Base-by-base conservation (phyloP, 805 yeast genomes). In the Ogataea polymorpha region DNA sequence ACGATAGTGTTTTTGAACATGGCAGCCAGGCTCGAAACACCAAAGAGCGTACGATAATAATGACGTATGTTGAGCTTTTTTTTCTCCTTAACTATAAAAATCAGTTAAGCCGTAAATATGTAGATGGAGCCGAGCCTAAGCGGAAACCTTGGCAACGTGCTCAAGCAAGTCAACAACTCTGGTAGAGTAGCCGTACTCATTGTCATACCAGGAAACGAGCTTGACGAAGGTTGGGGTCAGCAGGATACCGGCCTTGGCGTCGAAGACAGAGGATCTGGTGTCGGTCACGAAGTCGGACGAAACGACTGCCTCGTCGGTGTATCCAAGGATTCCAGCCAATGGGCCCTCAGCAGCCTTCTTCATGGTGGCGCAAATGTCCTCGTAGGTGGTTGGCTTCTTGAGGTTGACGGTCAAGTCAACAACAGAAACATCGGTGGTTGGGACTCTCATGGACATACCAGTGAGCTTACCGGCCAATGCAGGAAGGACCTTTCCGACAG, bases 161-260 rank as follows among this genome's bases (percentile, higher is more conserved):
- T 83, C 80, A 60, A 87, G 71, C 65, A 88, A 75, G 77, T 88
- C 96, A 56, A 88, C 95, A 57, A 88, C 96, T 79, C 96, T 88
- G 73, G 93, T 84, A 61, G 95, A 85, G 86, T 88, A 88, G 69
- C 96, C 96, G 76, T 69, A 88, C 77, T 88, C 96, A 74, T 88
- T 88, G 71, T 88, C 96, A 80, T 88, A 88, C 96, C 96, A 88
- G 48, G 95, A 78, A 71, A 87, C 75, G 65, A 88, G 78, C 81
- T 88, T 88, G 72, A 86, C 93, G 70, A 88, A 88, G 62, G 82
- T 80, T 67, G 88, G 87, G 68, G 88, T 82, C 63, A 88, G 75
- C 64, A 80, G 75, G 71, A 87, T 85, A 75, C 96, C 95, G 52
- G 96, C 96, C 75, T 77, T 78, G 57, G 91, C 85, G 68, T 88